Base-by-base conservation (phyloP, 2,329 filamentous ascomycete genomes). In the Hypocrella siamensis region DNA sequence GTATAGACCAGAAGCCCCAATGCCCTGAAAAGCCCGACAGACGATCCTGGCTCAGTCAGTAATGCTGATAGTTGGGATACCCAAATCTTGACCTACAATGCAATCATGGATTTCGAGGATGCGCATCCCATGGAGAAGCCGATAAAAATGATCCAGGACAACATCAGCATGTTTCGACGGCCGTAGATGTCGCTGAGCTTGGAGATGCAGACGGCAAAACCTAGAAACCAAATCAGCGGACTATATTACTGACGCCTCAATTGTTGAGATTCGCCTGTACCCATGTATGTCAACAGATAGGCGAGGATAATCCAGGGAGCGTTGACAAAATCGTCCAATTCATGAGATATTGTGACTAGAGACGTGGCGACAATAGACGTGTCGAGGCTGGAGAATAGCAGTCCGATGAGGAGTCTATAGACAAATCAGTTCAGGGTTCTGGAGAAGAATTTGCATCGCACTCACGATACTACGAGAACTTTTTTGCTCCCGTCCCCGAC, bases 1-100 rank as follows among this genome's bases (percentile, higher is more conserved):
- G 46, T 75, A 77, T 17, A 76, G 51, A 0, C 71, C 71, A 7
- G 72, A 70, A 2, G 67, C 72, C 1, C 72, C 71, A 27, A 75
- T 60, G 4, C 70, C 70, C 35, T 75, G 70, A 11, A 75, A 62
- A 1, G 67, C 65, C 15, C 70, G 64, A 35, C 60, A 75, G 11
- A 69, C 42, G 30, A 76, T 74, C 2, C 70, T 74, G 32, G 27
- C 15, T 35, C 4, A 29, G 36, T 49, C 33, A 52, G 44, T 33
- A 14, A 11, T 8, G 27, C 12, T 22, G 21, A 7, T 22, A 7
- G 12, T 12, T 7, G 21, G 21, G 21, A 12, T 7, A 12, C 21
- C 12, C 21, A 22, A 22, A 22, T 7, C 17, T 26, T 25, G 6
- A 46, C 60, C 28, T 53, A 70, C 65, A 73, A 51, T 24, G 64